Conservation (phyloP, 257 asterid genomes). For the Fraxinus pennsylvanica region DNA sequence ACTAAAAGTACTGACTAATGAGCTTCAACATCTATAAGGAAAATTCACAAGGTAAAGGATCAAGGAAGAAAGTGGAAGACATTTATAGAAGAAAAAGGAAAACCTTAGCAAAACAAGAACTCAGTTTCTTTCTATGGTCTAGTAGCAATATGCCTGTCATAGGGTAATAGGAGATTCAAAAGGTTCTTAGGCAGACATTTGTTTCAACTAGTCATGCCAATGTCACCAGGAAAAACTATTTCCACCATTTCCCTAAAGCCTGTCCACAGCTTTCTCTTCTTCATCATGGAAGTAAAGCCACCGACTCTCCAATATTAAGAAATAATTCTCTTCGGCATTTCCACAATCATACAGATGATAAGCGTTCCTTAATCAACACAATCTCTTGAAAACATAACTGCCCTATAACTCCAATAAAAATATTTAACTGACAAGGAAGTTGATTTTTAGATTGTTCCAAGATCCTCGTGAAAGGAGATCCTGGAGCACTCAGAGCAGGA, state of each 20-base stretch:
- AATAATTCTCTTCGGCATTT: background rate
- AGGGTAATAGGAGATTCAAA: background rate
- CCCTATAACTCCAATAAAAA: background rate
- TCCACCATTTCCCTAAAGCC: background rate
- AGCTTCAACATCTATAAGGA: background rate
- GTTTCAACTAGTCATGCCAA: background rate
- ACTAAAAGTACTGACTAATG: background rate
- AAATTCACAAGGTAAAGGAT: background rate
- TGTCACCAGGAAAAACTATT: background rate
- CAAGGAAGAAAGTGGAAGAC: background rate
- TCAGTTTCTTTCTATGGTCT: conserved; percentile 2
- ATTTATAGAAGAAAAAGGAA: background rate
- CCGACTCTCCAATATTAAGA: background rate
- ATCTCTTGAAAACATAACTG: background rate
- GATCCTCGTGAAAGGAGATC: background rate
- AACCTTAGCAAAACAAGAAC: background rate
- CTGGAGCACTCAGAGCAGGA: background rate
- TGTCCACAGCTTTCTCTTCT: background rate
- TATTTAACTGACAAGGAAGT: background rate
- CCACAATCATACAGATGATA: background rate
- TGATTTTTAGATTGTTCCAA: background rate
- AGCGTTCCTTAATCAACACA: background rate
- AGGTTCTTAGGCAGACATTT: background rate
- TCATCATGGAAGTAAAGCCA: background rate
- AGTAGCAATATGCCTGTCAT: background rate